phyloP scores from a whole-genome alignment of 768 basidiomycete genomes.

The Dentipellis fragilis region DNA sequence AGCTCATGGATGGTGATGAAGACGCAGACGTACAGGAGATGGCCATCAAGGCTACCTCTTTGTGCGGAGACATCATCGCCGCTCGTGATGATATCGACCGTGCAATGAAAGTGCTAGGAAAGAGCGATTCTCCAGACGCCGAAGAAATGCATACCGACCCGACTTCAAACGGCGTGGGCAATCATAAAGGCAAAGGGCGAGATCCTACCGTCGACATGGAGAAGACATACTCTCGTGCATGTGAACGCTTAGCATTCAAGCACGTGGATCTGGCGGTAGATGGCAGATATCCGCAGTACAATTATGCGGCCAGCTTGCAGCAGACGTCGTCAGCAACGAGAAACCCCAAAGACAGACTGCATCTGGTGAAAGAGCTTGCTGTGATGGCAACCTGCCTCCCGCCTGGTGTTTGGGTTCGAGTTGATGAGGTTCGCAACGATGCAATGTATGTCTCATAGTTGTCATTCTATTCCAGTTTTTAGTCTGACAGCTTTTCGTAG shows the following conservation, averaged over 20 bases:
- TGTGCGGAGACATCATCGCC: slow-evolving; percentile 44
- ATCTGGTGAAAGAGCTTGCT: slow-evolving; percentile 47
- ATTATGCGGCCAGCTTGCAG: background rate
- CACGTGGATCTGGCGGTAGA: slow-evolving; percentile 25
- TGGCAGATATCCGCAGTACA: background rate
- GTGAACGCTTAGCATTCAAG: slow-evolving; percentile 39
- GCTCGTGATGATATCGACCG: slow-evolving; percentile 39
- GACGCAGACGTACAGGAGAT: slow-evolving; percentile 25
- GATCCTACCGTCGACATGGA: slow-evolving; percentile 28
- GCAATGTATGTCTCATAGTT: slow-evolving; percentile 30
- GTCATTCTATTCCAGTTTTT: background rate
- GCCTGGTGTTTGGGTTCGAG: slow-evolving; percentile 44
- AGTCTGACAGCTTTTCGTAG: slow-evolving; percentile 16
- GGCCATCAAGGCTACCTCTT: slow-evolving; percentile 30
- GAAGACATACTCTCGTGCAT: slow-evolving; percentile 30
- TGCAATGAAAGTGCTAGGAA: slow-evolving; percentile 31
- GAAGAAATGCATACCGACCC: background rate
- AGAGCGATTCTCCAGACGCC: background rate
- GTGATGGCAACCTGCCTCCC: slow-evolving; percentile 47
- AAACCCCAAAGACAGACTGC: slow-evolving; percentile 35
- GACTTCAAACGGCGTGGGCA: slow-evolving; percentile 1
- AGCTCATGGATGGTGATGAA: slow-evolving; percentile 24
- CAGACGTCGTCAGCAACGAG: slow-evolving; percentile 30
- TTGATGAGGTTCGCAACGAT: slow-evolving; percentile 49
- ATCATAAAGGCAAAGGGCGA: slow-evolving; percentile 22